These are phyloP conservation scores for Metarhizium rileyi DNA, from an alignment of 2,329 filamentous ascomycete genomes.

Conservation along the genomic window DNA sequence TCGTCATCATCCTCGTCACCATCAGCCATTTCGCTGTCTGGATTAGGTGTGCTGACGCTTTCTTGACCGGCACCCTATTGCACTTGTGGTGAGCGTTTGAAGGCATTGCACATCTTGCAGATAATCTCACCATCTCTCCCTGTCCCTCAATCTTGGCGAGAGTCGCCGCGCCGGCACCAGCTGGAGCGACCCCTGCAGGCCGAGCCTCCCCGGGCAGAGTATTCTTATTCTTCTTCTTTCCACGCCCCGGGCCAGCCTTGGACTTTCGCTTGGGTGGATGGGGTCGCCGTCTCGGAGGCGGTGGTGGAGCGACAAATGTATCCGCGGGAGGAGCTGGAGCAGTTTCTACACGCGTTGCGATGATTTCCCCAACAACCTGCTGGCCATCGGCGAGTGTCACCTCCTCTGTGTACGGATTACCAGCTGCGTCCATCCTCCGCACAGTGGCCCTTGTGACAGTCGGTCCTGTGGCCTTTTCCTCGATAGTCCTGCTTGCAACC, in stretches of 20 bases:
- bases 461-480: constrained; percentile 34
- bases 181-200: constrained; percentile 18
- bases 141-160: constrained; percentile 27
- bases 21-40: constrained; percentile 46
- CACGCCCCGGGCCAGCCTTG: constrained; percentile 65
- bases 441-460: constrained; percentile 72
- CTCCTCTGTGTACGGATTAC: constrained; percentile 77
- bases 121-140: constrained; percentile 28
- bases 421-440: constrained; percentile 64
- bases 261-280: constrained; percentile 73
- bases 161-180: constrained; percentile 26
- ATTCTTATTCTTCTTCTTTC: constrained; percentile 66
- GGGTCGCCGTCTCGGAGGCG: constrained; percentile 49
- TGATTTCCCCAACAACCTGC: constrained; percentile 70
- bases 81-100: neutral
- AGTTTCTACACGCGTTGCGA: constrained; percentile 47
- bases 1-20: constrained; percentile 35
- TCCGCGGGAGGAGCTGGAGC: constrained; percentile 49
- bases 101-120: neutral
- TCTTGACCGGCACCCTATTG: constrained; percentile 31
- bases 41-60: constrained; percentile 33
- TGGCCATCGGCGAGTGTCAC: constrained; percentile 74
- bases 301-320: constrained; percentile 32
- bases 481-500: constrained; percentile 40
- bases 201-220: constrained; percentile 27